Conservation (phyloP, 441 rosid genomes). For the Geranium incanum region DNA sequence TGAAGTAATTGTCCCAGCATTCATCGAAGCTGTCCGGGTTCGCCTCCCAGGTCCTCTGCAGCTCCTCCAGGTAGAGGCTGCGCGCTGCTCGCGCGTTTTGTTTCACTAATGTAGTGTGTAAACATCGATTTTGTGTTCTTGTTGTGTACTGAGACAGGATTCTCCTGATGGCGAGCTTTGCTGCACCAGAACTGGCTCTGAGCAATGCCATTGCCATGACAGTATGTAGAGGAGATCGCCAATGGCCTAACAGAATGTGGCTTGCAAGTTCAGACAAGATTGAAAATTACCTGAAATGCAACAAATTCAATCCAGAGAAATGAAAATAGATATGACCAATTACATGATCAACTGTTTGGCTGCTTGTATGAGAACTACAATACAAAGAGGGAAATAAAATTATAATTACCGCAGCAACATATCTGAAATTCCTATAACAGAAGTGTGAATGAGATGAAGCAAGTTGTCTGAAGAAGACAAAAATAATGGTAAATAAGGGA, state of each 20-base stretch:
- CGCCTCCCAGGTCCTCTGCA: slow-evolving; percentile 90
- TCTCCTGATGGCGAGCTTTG: slow-evolving; percentile 66
- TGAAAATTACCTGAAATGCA: background rate
- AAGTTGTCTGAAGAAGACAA: background rate
- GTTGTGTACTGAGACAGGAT: slow-evolving; percentile 40
- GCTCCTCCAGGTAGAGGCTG: slow-evolving; percentile 92
- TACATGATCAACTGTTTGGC: background rate
- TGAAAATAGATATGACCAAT: background rate
- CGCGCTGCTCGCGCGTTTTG: slow-evolving; percentile 65
- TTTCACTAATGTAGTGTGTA: slow-evolving; percentile 53
- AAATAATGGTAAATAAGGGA: background rate
- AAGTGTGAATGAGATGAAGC: background rate
- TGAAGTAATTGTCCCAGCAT: slow-evolving; percentile 53
- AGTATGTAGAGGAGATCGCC: slow-evolving; percentile 5
- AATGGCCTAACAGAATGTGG: background rate
- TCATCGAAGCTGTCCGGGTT: slow-evolving; percentile 91
- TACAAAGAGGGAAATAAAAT: background rate
- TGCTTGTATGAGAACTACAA: background rate
- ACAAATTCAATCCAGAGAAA: background rate
- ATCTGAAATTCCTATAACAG: background rate
- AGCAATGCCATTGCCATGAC: slow-evolving; percentile 59
- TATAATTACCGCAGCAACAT: background rate
- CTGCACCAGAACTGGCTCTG: slow-evolving; percentile 57
- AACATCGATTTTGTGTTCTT: slow-evolving; percentile 41
- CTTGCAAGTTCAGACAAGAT: background rate